These are phyloP conservation scores for Penicillium sp. DNA, from an alignment of 2,329 filamentous ascomycete genomes.

Conservation along the genomic window DNA sequence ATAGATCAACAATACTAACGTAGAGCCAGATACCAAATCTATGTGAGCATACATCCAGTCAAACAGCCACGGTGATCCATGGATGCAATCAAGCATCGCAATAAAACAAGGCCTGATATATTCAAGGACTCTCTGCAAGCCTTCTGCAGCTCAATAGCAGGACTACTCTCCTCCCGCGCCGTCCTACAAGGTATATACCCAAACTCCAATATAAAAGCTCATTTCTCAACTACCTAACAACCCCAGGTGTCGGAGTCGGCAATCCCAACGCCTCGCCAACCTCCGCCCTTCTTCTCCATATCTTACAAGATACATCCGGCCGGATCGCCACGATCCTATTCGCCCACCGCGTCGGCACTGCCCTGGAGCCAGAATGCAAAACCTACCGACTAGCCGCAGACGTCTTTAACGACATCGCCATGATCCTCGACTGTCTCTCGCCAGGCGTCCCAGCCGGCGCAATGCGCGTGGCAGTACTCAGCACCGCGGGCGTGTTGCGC, in stretches of 20 bases:
- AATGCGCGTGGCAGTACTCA: slow-evolving; percentile 58
- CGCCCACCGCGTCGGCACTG: slow-evolving; percentile 76
- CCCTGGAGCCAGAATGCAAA: slow-evolving; percentile 89
- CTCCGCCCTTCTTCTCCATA: slow-evolving; percentile 76
- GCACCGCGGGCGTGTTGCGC: slow-evolving; percentile 62
- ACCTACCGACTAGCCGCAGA: slow-evolving; percentile 85
- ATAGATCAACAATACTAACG: slow-evolving; percentile 10
- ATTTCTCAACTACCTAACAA: slow-evolving; percentile 1
- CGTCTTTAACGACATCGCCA: slow-evolving; percentile 82
- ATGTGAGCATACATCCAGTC: slow-evolving; percentile 50
- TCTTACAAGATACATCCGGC: slow-evolving; percentile 79
- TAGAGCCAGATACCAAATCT: slow-evolving; percentile 64
- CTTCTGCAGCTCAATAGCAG: slow-evolving; percentile 46
- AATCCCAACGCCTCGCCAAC: slow-evolving; percentile 78
- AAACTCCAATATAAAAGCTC: neutral
- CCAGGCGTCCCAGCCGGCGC: slow-evolving; percentile 67
- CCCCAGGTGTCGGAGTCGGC: slow-evolving; percentile 74
- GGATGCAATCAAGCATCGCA: neutral
- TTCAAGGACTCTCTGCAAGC: slow-evolving; percentile 44
- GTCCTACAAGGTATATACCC: slow-evolving; percentile 66
- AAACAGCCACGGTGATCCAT: neutral
- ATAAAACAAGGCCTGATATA: neutral
- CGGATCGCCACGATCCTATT: slow-evolving; percentile 84
- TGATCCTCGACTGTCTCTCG: slow-evolving; percentile 81
- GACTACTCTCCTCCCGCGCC: slow-evolving; percentile 74